These are phyloP conservation scores for Stagonosporopsis cucurbitacearum DNA, from an alignment of 2,329 filamentous ascomycete species.

Conservation along the genomic window DNA sequence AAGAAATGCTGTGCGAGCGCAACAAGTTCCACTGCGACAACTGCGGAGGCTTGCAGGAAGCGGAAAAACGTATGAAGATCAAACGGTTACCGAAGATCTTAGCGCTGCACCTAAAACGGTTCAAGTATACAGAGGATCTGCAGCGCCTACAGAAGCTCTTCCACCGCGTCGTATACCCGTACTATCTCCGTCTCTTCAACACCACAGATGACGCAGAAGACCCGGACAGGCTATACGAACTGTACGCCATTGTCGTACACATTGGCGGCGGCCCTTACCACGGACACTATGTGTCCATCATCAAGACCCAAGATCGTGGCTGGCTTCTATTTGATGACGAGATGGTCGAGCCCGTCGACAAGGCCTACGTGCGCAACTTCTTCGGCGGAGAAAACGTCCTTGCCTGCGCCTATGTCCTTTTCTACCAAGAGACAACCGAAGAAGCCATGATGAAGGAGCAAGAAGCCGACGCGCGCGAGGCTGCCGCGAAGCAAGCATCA, in stretches of 20 bases:
- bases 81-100: conserved; percentile 91
- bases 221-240: conserved; percentile 90
- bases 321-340: conserved; percentile 98
- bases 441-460: conserved; percentile 77
- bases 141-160: conserved; percentile 95
- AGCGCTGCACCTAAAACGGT: conserved; percentile 91
- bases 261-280: conserved; percentile 97
- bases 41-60: conserved; percentile 94
- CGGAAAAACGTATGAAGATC: conserved; percentile 99
- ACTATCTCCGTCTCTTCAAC: conserved; percentile 95
- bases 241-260: conserved; percentile 96
- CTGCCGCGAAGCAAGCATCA: conserved; percentile 43
- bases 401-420: conserved; percentile 94
- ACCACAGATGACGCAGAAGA: conserved; percentile 95
- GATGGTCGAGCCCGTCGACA: conserved; percentile 97
- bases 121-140: conserved; percentile 97
- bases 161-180: conserved; percentile 95
- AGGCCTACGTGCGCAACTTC: conserved; percentile 94
- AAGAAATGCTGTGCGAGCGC: conserved; percentile 95
- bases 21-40: conserved; percentile 99
- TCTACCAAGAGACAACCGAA: conserved; percentile 89
- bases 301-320: conserved; percentile 94
- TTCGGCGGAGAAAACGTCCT: conserved; percentile 86
- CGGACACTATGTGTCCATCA: conserved; percentile 95
- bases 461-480: conserved; percentile 72